Conservation (phyloP, 768 basidiomycete species). For the Strobilomyces echinocephalus region DNA sequence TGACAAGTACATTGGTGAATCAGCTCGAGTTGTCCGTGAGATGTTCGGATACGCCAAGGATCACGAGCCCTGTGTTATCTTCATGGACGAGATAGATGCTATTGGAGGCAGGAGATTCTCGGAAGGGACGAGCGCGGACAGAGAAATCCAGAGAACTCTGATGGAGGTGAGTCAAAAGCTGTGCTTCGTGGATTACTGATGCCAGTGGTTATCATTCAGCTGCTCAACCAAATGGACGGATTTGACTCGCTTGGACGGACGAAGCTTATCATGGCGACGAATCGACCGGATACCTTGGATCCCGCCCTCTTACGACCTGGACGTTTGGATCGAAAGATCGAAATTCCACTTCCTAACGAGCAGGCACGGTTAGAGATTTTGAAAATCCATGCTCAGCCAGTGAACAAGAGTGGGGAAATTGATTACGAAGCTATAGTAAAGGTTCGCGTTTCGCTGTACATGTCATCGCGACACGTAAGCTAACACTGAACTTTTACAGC, state of each 20-base stretch:
- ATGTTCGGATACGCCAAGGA: slow-evolving; percentile 99
- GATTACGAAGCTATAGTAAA: slow-evolving; percentile 99
- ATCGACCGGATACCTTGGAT: slow-evolving; percentile 96
- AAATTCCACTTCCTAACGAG: slow-evolving; percentile 96
- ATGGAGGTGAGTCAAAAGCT: slow-evolving; percentile 69
- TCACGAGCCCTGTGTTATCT: slow-evolving; percentile 97
- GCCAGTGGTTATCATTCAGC: slow-evolving; percentile 38
- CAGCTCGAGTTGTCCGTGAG: slow-evolving; percentile 91
- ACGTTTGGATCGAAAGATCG: slow-evolving; percentile 94
- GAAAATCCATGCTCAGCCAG: slow-evolving; percentile 92
- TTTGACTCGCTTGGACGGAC: slow-evolving; percentile 95
- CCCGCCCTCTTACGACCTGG: slow-evolving; percentile 95
- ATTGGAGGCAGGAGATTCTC: slow-evolving; percentile 90
- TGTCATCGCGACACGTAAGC: not conserved
- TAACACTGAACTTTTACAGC: slow-evolving; percentile 35
- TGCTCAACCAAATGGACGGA: slow-evolving; percentile 99
- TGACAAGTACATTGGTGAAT: slow-evolving; percentile 98
- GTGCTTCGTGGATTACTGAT: not conserved
- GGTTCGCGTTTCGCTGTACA: slow-evolving; percentile 35
- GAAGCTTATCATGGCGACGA: slow-evolving; percentile 99
- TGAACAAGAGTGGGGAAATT: slow-evolving; percentile 92
- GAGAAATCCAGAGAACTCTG: slow-evolving; percentile 96
- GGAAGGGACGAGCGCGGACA: slow-evolving; percentile 95
- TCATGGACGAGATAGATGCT: slow-evolving; percentile 98
- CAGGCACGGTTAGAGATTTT: slow-evolving; percentile 94